Conservation (phyloP, 192 early-diverging fungal genomes). For the Podila epicladia region DNA sequence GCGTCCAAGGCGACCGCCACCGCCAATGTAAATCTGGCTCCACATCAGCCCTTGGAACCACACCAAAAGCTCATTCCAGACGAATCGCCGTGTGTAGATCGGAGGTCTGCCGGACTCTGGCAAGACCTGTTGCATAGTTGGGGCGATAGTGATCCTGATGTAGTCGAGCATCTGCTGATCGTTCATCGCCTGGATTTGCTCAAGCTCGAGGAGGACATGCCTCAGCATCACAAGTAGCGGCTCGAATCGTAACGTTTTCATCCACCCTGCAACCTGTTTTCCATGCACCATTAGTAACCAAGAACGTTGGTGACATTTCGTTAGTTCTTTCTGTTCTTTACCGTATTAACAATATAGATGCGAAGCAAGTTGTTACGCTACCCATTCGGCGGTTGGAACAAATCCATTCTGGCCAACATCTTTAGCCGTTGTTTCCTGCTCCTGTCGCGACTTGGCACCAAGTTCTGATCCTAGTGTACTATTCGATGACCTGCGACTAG, state of each 20-base stretch:
- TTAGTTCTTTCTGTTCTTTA: background rate
- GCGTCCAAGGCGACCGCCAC: conserved; percentile 51
- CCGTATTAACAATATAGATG: conserved; percentile 28
- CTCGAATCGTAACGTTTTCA: conserved; percentile 71
- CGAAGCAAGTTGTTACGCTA: conserved; percentile 38
- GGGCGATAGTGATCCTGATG: conserved; percentile 54
- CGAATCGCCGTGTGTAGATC: conserved; percentile 66
- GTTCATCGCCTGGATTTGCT: conserved; percentile 67
- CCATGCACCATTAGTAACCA: too few species aligned
- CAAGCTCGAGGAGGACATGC: conserved; percentile 73
- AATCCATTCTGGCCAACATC: conserved; percentile 66
- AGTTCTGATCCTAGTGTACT: background rate
- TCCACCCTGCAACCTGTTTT: conserved; percentile 20
- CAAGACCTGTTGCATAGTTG: conserved; percentile 48
- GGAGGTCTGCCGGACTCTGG: conserved; percentile 39
- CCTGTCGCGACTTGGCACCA: conserved; percentile 11
- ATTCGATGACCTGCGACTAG: background rate
- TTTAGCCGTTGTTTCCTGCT: conserved; percentile 23
- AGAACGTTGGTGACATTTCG: too few species aligned
- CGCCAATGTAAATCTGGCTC: conserved; percentile 74
- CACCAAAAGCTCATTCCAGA: conserved; percentile 69
- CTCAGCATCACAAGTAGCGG: conserved; percentile 73
- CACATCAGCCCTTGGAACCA: conserved; percentile 79
- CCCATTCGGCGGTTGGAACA: conserved; percentile 77
- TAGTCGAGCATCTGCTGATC: conserved; percentile 70